Percentiles rank a stretch among this genome's conserved stretches.
phyloP scores from a whole-genome alignment of 2,329 filamentous ascomycete genomes.

The Blastomyces parvus region DNA sequence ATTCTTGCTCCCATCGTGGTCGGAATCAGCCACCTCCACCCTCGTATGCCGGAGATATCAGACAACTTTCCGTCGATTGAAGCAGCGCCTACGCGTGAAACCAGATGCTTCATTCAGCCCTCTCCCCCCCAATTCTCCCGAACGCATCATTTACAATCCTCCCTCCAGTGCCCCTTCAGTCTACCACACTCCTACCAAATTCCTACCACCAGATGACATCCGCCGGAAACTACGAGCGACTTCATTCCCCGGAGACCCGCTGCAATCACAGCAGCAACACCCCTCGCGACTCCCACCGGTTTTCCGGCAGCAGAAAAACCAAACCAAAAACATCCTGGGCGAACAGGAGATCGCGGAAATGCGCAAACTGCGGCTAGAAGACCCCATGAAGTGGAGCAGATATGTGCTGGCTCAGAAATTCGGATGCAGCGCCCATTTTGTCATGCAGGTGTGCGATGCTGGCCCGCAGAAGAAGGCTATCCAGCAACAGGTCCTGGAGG shows the following conservation, averaged over 20 bases:
- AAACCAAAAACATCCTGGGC: conserved; percentile 54
- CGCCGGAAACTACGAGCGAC: conserved; percentile 41
- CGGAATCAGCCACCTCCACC: conserved; percentile 21
- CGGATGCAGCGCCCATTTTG: conserved; percentile 53
- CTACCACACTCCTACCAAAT: conserved; percentile 56
- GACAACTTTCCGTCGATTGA: conserved; percentile 43
- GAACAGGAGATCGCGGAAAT: conserved; percentile 52
- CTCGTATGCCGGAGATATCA: conserved; percentile 35
- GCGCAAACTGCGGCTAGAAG: conserved; percentile 42
- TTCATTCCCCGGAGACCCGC: conserved; percentile 17
- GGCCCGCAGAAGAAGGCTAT: conserved; percentile 41
- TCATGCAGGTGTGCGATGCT: conserved; percentile 49
- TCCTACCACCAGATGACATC: conserved; percentile 51
- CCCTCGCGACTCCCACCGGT: conserved; percentile 37
- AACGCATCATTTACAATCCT: conserved; percentile 57
- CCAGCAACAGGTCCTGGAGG: conserved; percentile 42
- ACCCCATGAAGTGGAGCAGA: conserved; percentile 52
- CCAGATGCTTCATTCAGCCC: conserved; percentile 44
- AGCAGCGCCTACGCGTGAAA: conserved; percentile 43
- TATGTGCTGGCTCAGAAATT: conserved; percentile 53
- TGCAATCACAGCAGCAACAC: conserved; percentile 15
- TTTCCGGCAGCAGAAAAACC: conserved; percentile 36
- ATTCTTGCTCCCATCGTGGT: conserved; percentile 33
- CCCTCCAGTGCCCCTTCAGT: conserved; percentile 54
- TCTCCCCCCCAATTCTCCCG: conserved; percentile 30